Evolutionary conservation across 1,284 basidiomycete genomes (phyloP).

Genomic region (Tremellales sp.): DNA sequence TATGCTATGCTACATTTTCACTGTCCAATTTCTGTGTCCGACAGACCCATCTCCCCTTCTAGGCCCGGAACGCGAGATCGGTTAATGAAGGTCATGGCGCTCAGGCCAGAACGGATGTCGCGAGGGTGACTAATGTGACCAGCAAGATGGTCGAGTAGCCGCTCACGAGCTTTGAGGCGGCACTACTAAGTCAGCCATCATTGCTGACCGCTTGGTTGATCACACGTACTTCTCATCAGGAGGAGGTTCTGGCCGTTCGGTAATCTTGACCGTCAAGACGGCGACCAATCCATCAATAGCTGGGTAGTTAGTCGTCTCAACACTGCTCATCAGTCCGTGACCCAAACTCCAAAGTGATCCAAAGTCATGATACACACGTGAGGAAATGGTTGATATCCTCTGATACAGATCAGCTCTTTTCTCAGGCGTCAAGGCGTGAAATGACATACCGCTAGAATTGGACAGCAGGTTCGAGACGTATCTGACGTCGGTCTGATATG

Average conservation of each 20-base stretch:
- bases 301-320: slow-evolving; percentile 58
- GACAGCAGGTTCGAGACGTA: slow-evolving; percentile 66
- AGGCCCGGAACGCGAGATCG: no score
- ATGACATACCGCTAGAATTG: slow-evolving; percentile 56
- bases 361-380: slow-evolving; percentile 43
- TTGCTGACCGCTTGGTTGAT: no score
- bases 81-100: no score
- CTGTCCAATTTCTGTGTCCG: no score
- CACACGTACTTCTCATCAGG: no score
- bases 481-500: slow-evolving; percentile 63
- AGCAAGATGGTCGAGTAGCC: neutral
- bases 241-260: no score
- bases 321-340: slow-evolving; percentile 34
- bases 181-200: neutral
- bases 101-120: no score
- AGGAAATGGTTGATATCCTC: slow-evolving; percentile 72
- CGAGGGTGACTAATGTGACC: no score
- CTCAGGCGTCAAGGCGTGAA: neutral
- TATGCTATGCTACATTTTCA: no score
- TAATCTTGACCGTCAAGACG: slow-evolving; percentile 69
- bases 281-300: slow-evolving; percentile 83
- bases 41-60: no score
- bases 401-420: slow-evolving; percentile 9
- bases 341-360: no score
- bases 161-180: neutral